A percentile compares a stretch with the other conserved stretches of the same genome.
Conservation (phyloP, 2,329 filamentous ascomycete species). For the Pseudopithomyces maydicus region DNA sequence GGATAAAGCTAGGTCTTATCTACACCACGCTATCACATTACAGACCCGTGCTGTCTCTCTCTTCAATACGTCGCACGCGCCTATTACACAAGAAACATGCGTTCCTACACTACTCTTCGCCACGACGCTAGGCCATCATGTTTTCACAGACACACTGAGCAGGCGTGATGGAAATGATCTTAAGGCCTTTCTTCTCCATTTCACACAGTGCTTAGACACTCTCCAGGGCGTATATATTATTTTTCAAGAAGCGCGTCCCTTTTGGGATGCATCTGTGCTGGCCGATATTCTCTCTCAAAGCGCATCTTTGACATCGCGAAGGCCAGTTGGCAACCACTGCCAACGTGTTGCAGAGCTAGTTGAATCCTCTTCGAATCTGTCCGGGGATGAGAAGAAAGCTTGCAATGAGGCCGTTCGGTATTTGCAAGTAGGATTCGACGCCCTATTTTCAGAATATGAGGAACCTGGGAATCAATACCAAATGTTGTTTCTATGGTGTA, state of each 20-base stretch:
- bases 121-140: conserved; percentile 39
- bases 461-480: conserved; percentile 15
- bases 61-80: conserved; percentile 22
- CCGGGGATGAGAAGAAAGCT: conserved; percentile 22
- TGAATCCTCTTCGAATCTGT: conserved; percentile 14
- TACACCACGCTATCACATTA: conserved; percentile 28
- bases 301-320: conserved; percentile 20
- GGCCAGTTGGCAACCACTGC: conserved; percentile 28
- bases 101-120: conserved; percentile 43
- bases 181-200: conserved; percentile 34
- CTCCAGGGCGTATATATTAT: conserved; percentile 25
- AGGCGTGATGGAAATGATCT: conserved; percentile 22
- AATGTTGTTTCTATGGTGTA: conserved; percentile 45
- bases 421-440: conserved; percentile 29
- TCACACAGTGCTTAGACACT: conserved; percentile 31
- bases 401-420: conserved; percentile 31
- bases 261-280: conserved; percentile 31
- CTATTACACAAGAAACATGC: conserved; percentile 36
- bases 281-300: conserved; percentile 26
- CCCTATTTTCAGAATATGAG: conserved; percentile 8
- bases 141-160: conserved; percentile 42
- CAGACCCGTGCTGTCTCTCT: conserved; percentile 39
- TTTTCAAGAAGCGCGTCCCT: conserved; percentile 27
- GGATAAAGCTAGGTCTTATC: conserved; percentile 18
- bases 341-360: conserved; percentile 22